Percentiles rank a stretch among this genome's conserved stretches.
Conservation (phyloP, 1,139 yeast genomes). For the Saccharomyces hybrid region DNA sequence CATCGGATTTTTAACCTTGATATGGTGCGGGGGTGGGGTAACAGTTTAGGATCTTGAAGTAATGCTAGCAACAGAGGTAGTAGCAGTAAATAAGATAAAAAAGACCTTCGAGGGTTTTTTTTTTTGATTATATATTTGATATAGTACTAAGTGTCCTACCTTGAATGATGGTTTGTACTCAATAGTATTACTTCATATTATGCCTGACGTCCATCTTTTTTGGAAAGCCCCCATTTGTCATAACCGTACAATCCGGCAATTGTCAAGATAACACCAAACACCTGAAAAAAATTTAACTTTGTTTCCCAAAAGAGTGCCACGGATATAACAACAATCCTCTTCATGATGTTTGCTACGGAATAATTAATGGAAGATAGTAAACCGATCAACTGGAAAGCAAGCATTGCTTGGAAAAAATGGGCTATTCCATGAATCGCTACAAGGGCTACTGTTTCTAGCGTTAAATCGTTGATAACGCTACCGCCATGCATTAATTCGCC, state of each 20-base stretch:
- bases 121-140: not conserved
- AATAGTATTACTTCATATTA: not conserved
- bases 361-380: conserved; percentile 81
- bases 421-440: conserved; percentile 61
- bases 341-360: conserved; percentile 82
- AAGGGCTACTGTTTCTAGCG: conserved; percentile 32
- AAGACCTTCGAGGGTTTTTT: not conserved
- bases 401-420: conserved; percentile 77
- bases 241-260: conserved; percentile 55
- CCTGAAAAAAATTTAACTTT: conserved; percentile 49
- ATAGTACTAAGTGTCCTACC: not conserved
- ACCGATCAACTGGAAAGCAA: conserved; percentile 87
- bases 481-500: conserved; percentile 29
- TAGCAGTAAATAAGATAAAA: not conserved
- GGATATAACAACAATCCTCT: conserved; percentile 76
- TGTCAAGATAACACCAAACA: conserved; percentile 64
- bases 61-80: not conserved
- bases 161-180: not conserved
- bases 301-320: conserved; percentile 79
- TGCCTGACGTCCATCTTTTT: not conserved
- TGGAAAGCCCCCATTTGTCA: conserved; percentile 37
- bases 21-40: not conserved
- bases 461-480: conserved; percentile 30
- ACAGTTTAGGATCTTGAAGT: not conserved
- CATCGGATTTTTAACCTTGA: not conserved